Percentiles rank a stretch among this genome's conserved stretches.
Conservation (phyloP, 2,329 filamentous ascomycete species). For the Colletotrichum echinochloae region DNA sequence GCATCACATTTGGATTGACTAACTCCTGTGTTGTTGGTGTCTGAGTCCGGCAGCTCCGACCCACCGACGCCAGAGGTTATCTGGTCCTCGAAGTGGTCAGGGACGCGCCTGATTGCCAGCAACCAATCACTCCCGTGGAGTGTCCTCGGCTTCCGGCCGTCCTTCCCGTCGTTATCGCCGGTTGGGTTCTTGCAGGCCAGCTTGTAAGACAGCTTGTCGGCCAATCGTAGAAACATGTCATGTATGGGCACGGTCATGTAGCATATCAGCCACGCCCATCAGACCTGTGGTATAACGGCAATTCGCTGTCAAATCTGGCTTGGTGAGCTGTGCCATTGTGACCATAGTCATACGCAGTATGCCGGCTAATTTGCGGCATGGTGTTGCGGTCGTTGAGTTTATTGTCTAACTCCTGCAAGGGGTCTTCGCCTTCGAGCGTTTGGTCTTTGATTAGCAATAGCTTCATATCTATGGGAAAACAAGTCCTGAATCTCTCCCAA, state of each 20-base stretch:
- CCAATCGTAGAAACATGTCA: slow-evolving; percentile 29
- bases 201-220: slow-evolving; percentile 17
- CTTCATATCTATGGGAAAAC: slow-evolving; percentile 68
- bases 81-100: not conserved
- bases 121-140: slow-evolving; percentile 22
- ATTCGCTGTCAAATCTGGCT: slow-evolving; percentile 30
- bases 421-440: slow-evolving; percentile 36
- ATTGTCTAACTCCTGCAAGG: slow-evolving; percentile 14
- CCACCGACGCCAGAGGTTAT: not conserved
- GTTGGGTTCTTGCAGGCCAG: not conserved
- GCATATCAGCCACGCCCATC: not conserved
- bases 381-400: not conserved
- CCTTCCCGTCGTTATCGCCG: not conserved
- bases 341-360: slow-evolving; percentile 18
- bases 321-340: slow-evolving; percentile 10
- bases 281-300: not conserved
- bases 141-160: not conserved
- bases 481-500: slow-evolving; percentile 59
- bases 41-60: not conserved
- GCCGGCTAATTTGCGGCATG: slow-evolving; percentile 16
- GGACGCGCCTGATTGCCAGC: slow-evolving; percentile 1
- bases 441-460: slow-evolving; percentile 62
- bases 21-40: not conserved
- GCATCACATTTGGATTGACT: not conserved
- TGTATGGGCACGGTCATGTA: slow-evolving; percentile 25